Conservation (phyloP, 2,329 filamentous ascomycete species). For the Tolypocladium inflatum region DNA sequence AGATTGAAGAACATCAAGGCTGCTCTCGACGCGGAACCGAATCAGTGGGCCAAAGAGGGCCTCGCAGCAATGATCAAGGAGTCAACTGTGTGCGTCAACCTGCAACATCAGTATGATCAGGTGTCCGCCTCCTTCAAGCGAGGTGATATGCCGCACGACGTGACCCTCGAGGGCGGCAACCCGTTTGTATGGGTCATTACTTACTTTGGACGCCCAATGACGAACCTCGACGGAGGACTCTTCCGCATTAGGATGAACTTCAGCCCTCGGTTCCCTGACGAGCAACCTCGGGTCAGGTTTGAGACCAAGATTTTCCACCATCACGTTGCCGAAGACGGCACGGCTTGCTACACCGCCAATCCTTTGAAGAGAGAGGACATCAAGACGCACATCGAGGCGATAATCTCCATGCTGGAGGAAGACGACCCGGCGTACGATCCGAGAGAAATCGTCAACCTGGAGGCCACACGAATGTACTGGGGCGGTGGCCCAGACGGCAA, state of each 20-base stretch:
- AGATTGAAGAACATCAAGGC: slow-evolving; percentile 61
- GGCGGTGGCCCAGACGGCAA: slow-evolving; percentile 61
- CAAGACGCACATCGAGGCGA: slow-evolving; percentile 71
- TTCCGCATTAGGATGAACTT: slow-evolving; percentile 74
- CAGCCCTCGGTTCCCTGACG: slow-evolving; percentile 76
- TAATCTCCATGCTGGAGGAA: slow-evolving; percentile 77
- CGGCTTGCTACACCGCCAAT: slow-evolving; percentile 70
- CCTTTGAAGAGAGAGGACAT: slow-evolving; percentile 60
- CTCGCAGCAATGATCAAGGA: slow-evolving; percentile 52
- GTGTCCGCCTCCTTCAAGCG: slow-evolving; percentile 66
- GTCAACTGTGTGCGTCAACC: slow-evolving; percentile 66
- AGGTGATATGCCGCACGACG: slow-evolving; percentile 61
- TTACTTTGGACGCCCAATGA: slow-evolving; percentile 87
- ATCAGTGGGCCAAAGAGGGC: slow-evolving; percentile 63
- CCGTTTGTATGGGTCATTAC: slow-evolving; percentile 85
- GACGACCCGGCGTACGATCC: slow-evolving; percentile 85
- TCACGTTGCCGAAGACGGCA: slow-evolving; percentile 69
- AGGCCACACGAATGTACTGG: slow-evolving; percentile 83
- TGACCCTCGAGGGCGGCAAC: slow-evolving; percentile 70
- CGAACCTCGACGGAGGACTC: slow-evolving; percentile 83
- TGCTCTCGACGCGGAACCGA: slow-evolving; percentile 62
- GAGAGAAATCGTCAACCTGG: slow-evolving; percentile 74
- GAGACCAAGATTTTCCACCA: slow-evolving; percentile 82
- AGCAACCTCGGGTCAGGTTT: slow-evolving; percentile 76
- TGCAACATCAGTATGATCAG: slow-evolving; percentile 79